These are phyloP conservation scores for Rhizopogon vinicolor DNA, from an alignment of 768 basidiomycete genomes.

Conservation along the genomic window DNA sequence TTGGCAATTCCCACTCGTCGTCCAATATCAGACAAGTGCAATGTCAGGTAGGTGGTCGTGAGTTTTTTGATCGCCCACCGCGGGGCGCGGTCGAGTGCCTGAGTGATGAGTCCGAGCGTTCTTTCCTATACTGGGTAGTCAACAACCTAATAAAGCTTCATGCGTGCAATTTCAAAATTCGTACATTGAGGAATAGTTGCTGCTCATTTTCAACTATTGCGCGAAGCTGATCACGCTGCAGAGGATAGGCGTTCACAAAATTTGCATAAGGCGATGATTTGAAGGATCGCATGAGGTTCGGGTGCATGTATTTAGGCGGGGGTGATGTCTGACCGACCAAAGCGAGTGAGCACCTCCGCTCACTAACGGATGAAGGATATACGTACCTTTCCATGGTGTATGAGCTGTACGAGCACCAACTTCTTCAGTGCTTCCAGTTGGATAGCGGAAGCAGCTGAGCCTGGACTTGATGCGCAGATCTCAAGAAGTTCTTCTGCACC, in stretches of 20 bases:
- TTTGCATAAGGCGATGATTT: conserved; percentile 63
- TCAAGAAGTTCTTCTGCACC: conserved; percentile 79
- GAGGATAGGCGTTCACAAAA: conserved; percentile 66
- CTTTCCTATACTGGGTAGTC: conserved; percentile 45
- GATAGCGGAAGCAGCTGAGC: conserved; percentile 52
- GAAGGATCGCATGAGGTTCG: conserved; percentile 51
- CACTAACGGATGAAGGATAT: background rate
- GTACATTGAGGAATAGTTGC: conserved; percentile 48
- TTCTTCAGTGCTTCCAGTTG: conserved; percentile 90
- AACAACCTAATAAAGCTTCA: background rate
- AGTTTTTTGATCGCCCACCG: conserved; percentile 78
- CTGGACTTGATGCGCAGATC: conserved; percentile 66
- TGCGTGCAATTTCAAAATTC: background rate
- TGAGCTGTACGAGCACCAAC: conserved; percentile 71
- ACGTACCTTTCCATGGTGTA: conserved; percentile 67
- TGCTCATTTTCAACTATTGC: conserved; percentile 52
- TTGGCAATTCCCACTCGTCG: conserved; percentile 36
- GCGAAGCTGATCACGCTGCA: conserved; percentile 40
- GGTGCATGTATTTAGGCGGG: conserved; percentile 74
- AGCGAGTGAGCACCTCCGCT: background rate
- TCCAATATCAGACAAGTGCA: conserved; percentile 70
- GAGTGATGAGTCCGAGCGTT: conserved; percentile 64
- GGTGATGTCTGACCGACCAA: conserved; percentile 34
- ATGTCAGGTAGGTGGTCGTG: conserved; percentile 78
- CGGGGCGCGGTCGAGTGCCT: conserved; percentile 65